Base-by-base conservation (phyloP, 106 monocot species). In the Triglochin maritima region DNA sequence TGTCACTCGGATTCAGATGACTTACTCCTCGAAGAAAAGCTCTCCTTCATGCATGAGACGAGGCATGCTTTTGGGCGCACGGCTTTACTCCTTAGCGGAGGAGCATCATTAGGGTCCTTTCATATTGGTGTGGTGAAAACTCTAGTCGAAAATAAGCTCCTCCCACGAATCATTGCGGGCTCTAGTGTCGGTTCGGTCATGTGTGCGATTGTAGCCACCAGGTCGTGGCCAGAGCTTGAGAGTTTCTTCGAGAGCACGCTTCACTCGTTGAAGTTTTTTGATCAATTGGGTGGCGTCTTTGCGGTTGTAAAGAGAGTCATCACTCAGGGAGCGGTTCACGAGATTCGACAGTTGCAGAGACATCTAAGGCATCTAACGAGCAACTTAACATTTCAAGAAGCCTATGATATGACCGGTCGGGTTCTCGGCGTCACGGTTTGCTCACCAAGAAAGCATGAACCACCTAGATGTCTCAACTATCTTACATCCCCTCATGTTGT, bases 401-500 rank as follows among this genome's bases (percentile, higher is more conserved):
- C 90, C 9, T 95, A 95, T 57, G 95, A 95, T 74, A 81, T 88
- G 80, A 91, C 91, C 0, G 96, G 96, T 6, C 76, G 86, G 6
- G 73, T 91, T 62, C 90, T 96, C 17, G 84, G 88, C 0, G 80
- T 96, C 48, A 96, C 96, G 2, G 91, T 96, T 59, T 96, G 91
- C 61, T 96, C 96, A 43, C 80, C 96, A 2, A 78, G 91, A 55
- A 91, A 91, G 77, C 87, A 91, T 60, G 96, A 91, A 68, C 96
- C 91, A 11, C 96, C 96, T 4, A 56, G 91, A 61, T 96, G 96
- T 65, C 80, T 96, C 4, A 96, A 96, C 60, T 91, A 96, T 64
- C 71, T 96, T 81, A 96, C 90, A 58, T 80, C 95, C 9, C 96
- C 96, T 17, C 85, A 98, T 81, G 96, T 98, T 51, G 79, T 98